These are phyloP conservation scores for Typha latifolia DNA, from an alignment of 176 grass and related monocot genomes.

Conservation along the genomic window DNA sequence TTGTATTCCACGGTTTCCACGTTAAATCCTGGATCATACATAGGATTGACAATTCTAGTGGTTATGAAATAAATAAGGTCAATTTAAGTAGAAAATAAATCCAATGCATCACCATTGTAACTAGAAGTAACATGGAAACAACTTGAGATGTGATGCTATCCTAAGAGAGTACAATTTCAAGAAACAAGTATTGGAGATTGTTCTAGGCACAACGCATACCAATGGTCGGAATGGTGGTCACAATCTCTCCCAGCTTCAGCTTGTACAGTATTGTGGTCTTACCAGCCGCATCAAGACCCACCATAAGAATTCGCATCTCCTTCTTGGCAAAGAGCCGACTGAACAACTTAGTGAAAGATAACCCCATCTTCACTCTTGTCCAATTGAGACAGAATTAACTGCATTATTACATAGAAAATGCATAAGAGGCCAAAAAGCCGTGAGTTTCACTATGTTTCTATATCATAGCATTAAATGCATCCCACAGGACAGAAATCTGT, in stretches of 20 bases:
- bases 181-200: neutral
- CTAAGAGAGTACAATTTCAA: neutral
- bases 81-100: no score
- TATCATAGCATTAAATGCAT: no score
- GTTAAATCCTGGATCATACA: conserved; percentile 7
- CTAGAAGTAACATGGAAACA: no score
- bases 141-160: no score
- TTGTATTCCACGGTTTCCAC: conserved; percentile 12
- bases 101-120: no score
- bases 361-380: neutral
- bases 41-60: neutral
- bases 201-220: neutral
- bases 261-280: conserved; percentile 17
- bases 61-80: no score
- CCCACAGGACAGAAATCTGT: no score
- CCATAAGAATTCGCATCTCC: conserved; percentile 13
- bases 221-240: conserved; percentile 12
- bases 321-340: conserved; percentile 13
- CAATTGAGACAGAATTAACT: neutral
- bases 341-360: conserved; percentile 11
- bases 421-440: neutral
- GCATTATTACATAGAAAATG: neutral
- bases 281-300: conserved; percentile 10
- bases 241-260: conserved; percentile 12
- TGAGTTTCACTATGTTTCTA: neutral